Evolutionary conservation across 2,329 filamentous ascomycete species (phyloP), one percentile per base, ranked within the genome.

Genomic region (Leptographium flavum): DNA sequence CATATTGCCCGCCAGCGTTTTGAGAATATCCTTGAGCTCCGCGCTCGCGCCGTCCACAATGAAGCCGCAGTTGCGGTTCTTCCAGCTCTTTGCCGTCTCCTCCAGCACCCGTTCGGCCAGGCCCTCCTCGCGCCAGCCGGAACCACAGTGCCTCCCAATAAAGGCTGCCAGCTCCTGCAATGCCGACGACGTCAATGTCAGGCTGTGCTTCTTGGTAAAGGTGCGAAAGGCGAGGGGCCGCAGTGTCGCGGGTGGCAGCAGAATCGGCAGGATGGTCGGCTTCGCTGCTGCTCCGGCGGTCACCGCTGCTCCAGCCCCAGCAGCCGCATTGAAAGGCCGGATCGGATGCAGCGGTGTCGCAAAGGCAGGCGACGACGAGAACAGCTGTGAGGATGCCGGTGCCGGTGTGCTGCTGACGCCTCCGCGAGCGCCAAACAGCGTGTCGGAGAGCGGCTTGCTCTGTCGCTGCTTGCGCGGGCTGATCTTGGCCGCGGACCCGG

Each of bases 161-260:
- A 98, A 98, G 1, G 76, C 73, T 19, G 92, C 88, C 28, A 98
- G 71, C 39, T 84, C 77, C 60, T 90, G 81, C 5, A 98, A 68
- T 0, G 92, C 87, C 0, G 87, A 79, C 0, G 90, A 92, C 8
- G 85, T 88, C 44, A 98, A 76, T 0, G 88, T 96, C 46, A 98
- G 70, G 55, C 90, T 93, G 64, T 98, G 87, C 58, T 96, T 98
- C 63, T 95, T 95, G 2, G 92, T 98, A 53, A 98, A 94, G 0
- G 86, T 93, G 39, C 92, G 79, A 58, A 98, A 96, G 9, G 92
- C 93, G 19, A 96, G 71, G 3, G 92, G 90, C 50, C 93, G 75
- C 35, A 98, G 68, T 0, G 85, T 93, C 10, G 87, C 78, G 0
- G 88, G 84, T 4, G 90, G 88, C 5, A 98, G 79, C 31, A 94